Percentiles rank a stretch among this genome's conserved stretches.
Evolutionary conservation across 1,284 basidiomycete genomes (phyloP).

Genomic region (Naganishia albida): DNA sequence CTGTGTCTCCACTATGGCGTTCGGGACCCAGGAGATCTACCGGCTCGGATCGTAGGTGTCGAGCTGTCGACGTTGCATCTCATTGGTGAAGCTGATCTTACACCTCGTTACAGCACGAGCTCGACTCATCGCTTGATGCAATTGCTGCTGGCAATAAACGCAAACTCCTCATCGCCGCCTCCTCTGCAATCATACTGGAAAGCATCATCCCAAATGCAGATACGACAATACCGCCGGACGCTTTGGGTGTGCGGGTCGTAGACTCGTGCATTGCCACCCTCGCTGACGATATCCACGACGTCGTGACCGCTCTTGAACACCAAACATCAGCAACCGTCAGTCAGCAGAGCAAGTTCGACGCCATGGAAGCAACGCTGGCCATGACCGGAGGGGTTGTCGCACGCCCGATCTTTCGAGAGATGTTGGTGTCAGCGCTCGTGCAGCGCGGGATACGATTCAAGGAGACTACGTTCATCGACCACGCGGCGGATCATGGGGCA

Average conservation of each 20-base stretch:
- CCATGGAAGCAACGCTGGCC: conserved; percentile 48
- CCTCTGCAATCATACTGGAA: conserved; percentile 68
- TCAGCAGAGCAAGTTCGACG: neutral
- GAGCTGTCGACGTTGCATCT: neutral
- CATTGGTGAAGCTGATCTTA: neutral
- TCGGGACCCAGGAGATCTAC: conserved; percentile 39
- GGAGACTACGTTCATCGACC: conserved; percentile 65
- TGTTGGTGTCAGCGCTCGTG: conserved; percentile 64
- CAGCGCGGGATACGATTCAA: conserved; percentile 64
- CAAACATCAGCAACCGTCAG: neutral
- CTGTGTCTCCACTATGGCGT: conserved; percentile 42
- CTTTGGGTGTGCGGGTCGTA: conserved; percentile 1
- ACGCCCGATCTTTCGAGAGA: conserved; percentile 40
- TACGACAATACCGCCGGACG: neutral
- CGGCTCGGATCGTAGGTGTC: conserved; percentile 41
- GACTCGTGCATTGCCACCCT: conserved; percentile 5
- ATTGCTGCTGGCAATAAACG: conserved; percentile 53
- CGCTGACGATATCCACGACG: conserved; percentile 13
- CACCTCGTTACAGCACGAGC: conserved; percentile 38
- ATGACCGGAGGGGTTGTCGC: conserved; percentile 57
- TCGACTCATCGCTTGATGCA: conserved; percentile 38
- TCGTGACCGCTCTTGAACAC: neutral
- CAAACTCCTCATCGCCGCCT: conserved; percentile 71
- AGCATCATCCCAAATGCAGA: conserved; percentile 58
- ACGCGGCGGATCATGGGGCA: conserved; percentile 67